Evolutionary conservation across 768 basidiomycete genomes (phyloP), one percentile per base, ranked within the genome.

Genomic region (Obba rivulosa): DNA sequence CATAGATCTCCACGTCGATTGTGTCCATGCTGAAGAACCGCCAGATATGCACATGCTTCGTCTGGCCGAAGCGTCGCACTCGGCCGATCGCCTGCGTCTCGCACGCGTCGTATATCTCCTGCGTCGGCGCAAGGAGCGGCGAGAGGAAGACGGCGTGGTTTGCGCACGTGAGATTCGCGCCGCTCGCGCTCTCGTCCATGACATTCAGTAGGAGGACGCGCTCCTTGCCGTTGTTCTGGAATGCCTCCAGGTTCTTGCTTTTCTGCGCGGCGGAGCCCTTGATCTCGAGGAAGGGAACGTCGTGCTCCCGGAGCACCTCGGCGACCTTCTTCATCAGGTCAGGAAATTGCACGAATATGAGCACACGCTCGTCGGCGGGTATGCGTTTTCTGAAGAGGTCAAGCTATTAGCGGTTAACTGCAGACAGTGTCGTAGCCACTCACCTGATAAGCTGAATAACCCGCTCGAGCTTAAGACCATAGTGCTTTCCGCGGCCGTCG

Each of bases 81-180:
- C 92, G 81, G 53, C 93, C 86, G 48, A 94, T 79, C 9, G 89
- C 87, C 67, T 92, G 83, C 8, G 87, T 85, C 68, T 87, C 79
- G 63, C 82, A 82, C 43, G 90, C 88, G 37, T 83, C 80, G 61
- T 95, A 96, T 40, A 87, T 84, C 65, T 93, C 85, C 63, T 87
- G 81, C 17, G 83, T 79, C 9, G 79, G 77, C 0, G 92, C 83
- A 34, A 94, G 84, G 34, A 97, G 76, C 8, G 94, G 94, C 9
- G 91, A 93, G 47, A 97, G 73, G 75, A 97, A 97, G 63, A 96
- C 85, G 34, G 92, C 93, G 61, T 94, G 92, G 66, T 93, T 97
- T 17, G 94, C 94, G 31, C 80, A 82, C 3, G 93, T 96, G 62
- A 97, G 69, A 64, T 97, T 97, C 55, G 88, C 87, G 38, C 91